Conservation (phyloP, 2,329 filamentous ascomycete genomes). For the Hymenoscyphus fraxineus region DNA sequence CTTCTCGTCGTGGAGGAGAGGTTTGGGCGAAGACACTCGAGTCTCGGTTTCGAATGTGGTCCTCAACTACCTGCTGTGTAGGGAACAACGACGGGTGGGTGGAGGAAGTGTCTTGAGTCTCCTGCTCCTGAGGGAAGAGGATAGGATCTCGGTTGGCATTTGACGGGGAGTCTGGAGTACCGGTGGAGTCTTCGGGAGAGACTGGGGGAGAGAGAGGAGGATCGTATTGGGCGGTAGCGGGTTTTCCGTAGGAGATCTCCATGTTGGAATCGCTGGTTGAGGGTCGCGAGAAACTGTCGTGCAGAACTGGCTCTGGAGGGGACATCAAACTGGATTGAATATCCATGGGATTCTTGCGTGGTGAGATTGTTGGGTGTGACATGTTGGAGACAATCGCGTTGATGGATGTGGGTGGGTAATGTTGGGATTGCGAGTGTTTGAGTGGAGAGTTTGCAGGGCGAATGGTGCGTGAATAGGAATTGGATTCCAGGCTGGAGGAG, state of each 20-base stretch:
- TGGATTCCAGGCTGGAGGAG: constrained; percentile 16
- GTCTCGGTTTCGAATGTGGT: constrained; percentile 35
- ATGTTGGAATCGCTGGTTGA: constrained; percentile 27
- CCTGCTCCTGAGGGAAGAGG: constrained; percentile 48
- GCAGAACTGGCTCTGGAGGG: constrained; percentile 52
- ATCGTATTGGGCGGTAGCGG: constrained; percentile 35
- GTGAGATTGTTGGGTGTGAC: constrained; percentile 26
- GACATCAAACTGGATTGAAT: constrained; percentile 54
- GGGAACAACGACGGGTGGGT: constrained; percentile 48
- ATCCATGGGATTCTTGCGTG: constrained; percentile 26
- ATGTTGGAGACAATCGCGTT: constrained; percentile 24
- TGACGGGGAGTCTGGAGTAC: constrained; percentile 30
- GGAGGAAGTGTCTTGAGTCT: constrained; percentile 38
- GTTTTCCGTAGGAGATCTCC: constrained; percentile 33
- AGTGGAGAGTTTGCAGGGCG: constrained; percentile 3
- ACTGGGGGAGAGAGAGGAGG: constrained; percentile 55
- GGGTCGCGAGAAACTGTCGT: constrained; percentile 46
- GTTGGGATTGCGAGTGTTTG: not conserved
- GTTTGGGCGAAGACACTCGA: constrained; percentile 39
- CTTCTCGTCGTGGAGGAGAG: constrained; percentile 47
- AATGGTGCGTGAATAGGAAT: constrained; percentile 19
- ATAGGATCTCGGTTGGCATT: constrained; percentile 50
- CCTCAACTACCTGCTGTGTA: constrained; percentile 47
- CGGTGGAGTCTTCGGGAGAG: constrained; percentile 44
- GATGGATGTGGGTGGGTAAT: constrained; percentile 20